phyloP scores from a whole-genome alignment of 1,284 basidiomycete species.

The Trichosporon sp. region DNA sequence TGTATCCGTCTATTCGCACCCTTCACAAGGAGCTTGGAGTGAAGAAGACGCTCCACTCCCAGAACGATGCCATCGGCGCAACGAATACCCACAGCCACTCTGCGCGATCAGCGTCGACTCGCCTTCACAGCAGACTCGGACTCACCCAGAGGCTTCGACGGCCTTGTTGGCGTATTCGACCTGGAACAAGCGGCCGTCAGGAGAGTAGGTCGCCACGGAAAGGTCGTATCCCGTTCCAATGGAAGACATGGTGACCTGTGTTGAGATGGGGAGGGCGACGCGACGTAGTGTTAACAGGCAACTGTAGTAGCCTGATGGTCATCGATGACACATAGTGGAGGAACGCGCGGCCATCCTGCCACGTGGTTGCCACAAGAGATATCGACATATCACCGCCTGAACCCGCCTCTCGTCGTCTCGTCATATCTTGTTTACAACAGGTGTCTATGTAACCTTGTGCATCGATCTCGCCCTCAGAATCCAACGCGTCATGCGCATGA shows the following conservation, averaged over 20 bases:
- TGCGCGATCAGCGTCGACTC: constrained; percentile 41
- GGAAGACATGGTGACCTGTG: constrained; percentile 67
- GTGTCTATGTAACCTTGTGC: too few relatives aligned
- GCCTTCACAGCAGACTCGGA: not conserved
- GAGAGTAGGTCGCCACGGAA: constrained; percentile 96
- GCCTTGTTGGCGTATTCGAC: constrained; percentile 99
- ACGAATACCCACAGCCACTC: constrained; percentile 83
- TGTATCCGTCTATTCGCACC: constrained; percentile 90
- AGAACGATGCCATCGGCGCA: constrained; percentile 91
- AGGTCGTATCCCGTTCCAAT: constrained; percentile 99
- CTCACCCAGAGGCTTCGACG: constrained; percentile 92
- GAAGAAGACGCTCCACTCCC: constrained; percentile 96
- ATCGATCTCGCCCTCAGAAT: too few relatives aligned
- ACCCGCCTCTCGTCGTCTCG: too few relatives aligned
- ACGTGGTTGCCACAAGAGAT: not conserved
- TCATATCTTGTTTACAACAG: too few relatives aligned
- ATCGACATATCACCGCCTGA: not conserved
- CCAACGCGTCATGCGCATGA: constrained; percentile 57
- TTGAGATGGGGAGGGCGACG: not conserved
- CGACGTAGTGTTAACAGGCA: not conserved
- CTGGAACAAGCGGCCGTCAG: constrained; percentile 97
- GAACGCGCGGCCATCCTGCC: not conserved
- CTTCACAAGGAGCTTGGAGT: constrained; percentile 93
- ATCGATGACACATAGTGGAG: constrained; percentile 5
- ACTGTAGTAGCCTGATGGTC: not conserved